These are phyloP conservation scores for Vaccinium vitisidaea DNA, from an alignment of 148 eudicot genomes.

Conservation along the genomic window DNA sequence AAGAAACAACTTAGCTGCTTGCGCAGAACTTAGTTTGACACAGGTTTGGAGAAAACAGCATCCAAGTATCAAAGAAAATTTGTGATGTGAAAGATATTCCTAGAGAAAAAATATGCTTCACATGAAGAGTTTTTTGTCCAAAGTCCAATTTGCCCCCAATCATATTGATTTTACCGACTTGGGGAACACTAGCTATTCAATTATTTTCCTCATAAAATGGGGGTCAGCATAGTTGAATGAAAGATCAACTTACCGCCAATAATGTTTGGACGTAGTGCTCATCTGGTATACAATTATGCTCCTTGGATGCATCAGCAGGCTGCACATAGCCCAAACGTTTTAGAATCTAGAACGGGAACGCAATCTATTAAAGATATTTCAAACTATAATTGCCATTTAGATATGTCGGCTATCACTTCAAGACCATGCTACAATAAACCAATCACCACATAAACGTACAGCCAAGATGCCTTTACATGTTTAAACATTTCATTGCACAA, in stretches of 20 bases:
- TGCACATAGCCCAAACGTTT: conserved; percentile 37
- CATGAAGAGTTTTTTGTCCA: background rate
- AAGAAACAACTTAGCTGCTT: background rate
- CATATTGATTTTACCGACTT: background rate
- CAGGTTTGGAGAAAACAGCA: background rate
- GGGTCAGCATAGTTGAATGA: background rate
- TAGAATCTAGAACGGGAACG: background rate
- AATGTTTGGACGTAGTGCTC: conserved; percentile 90
- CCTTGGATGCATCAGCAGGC: conserved; percentile 72
- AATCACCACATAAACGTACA: background rate
- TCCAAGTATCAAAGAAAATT: background rate
- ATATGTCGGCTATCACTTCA: background rate
- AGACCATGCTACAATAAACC: background rate
- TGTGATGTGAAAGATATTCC: background rate
- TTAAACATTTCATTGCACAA: background rate
- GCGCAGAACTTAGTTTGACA: background rate
- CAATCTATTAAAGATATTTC: background rate
- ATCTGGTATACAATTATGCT: conserved; percentile 98
- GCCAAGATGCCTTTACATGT: background rate
- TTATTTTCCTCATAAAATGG: background rate
- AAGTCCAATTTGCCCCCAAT: background rate
- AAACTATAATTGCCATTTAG: background rate
- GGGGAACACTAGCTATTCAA: background rate
- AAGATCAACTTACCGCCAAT: conserved; percentile 66
- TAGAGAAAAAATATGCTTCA: background rate